A percentile compares a stretch with the other conserved stretches of the same genome.
Evolutionary conservation across 441 rosid species (phyloP).

Genomic region (Cnidoscolus chayamansa): DNA sequence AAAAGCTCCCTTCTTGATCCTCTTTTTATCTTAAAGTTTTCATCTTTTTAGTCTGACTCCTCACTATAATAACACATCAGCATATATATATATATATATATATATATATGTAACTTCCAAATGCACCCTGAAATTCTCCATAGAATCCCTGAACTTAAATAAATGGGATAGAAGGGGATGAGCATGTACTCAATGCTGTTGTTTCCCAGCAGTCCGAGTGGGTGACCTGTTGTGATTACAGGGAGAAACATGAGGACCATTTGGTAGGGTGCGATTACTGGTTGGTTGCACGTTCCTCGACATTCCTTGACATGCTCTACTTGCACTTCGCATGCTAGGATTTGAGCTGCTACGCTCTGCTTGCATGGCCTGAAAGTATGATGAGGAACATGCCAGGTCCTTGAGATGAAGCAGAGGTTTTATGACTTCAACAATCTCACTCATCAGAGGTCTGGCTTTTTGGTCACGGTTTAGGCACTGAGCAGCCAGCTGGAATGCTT

Average conservation of each 20-base stretch:
- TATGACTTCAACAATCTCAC: conserved; percentile 50
- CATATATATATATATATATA: too few relatives aligned
- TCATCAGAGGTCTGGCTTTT: conserved; percentile 44
- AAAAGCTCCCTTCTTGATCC: neutral
- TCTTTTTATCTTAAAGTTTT: neutral
- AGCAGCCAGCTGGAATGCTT: conserved; percentile 39
- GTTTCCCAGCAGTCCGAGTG: conserved; percentile 18
- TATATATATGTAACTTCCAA: conserved; percentile 3
- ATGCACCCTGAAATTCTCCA: neutral
- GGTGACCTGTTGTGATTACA: conserved; percentile 24
- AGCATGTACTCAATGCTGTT: neutral
- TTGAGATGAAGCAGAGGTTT: conserved; percentile 66
- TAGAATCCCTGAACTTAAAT: neutral
- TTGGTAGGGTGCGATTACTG: conserved; percentile 21
- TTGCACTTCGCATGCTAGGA: conserved; percentile 20
- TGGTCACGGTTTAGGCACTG: conserved; percentile 38
- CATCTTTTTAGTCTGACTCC: too few relatives aligned
- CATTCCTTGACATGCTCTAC: conserved; percentile 23
- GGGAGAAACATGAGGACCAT: conserved; percentile 35
- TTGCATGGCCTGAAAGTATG: conserved; percentile 50
- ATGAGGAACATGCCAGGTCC: conserved; percentile 80
- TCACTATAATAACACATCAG: neutral
- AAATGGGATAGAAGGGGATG: neutral
- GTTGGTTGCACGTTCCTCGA: conserved; percentile 27
- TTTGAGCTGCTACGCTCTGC: conserved; percentile 26